Evolutionary conservation across 2,329 filamentous ascomycete species (phyloP).

Genomic region (Stachybotrys chlorohalonatus): DNA sequence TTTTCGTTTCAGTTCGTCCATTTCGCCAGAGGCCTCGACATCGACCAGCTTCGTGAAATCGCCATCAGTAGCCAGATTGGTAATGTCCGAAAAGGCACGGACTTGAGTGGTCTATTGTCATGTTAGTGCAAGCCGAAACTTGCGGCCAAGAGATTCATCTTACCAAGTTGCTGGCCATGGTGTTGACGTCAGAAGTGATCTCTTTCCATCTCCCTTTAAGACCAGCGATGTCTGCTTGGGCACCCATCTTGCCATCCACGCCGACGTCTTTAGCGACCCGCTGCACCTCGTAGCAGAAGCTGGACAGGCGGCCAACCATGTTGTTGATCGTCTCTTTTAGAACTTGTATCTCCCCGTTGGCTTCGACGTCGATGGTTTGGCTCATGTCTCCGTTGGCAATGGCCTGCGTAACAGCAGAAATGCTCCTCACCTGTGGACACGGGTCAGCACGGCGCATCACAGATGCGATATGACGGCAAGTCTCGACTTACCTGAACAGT

Average conservation of each 20-base stretch:
- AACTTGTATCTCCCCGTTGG: slow-evolving; percentile 87
- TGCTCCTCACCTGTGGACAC: slow-evolving; percentile 63
- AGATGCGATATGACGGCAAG: not conserved
- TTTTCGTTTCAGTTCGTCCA: slow-evolving; percentile 98
- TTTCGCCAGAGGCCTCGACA: slow-evolving; percentile 94
- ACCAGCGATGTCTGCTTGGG: slow-evolving; percentile 88
- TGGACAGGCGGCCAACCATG: slow-evolving; percentile 93
- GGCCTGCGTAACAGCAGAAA: slow-evolving; percentile 88
- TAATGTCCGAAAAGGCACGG: slow-evolving; percentile 94
- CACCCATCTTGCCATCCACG: slow-evolving; percentile 97
- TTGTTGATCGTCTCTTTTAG: slow-evolving; percentile 97
- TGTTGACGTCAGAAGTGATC: slow-evolving; percentile 94
- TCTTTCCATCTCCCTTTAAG: slow-evolving; percentile 96
- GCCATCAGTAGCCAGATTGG: slow-evolving; percentile 92
- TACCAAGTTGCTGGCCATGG: slow-evolving; percentile 66
- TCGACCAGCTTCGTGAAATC: slow-evolving; percentile 97
- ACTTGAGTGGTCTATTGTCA: slow-evolving; percentile 80
- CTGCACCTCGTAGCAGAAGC: slow-evolving; percentile 94
- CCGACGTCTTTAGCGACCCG: slow-evolving; percentile 93
- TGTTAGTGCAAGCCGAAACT: slow-evolving; percentile 16
- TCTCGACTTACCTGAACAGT: slow-evolving; percentile 47
- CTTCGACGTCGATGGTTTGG: slow-evolving; percentile 90
- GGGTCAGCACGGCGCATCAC: not conserved
- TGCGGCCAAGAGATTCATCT: slow-evolving; percentile 11
- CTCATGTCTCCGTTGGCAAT: slow-evolving; percentile 95